Base-by-base conservation (phyloP, 208 protist genomes). In the Endotrypanum monterogeii region DNA sequence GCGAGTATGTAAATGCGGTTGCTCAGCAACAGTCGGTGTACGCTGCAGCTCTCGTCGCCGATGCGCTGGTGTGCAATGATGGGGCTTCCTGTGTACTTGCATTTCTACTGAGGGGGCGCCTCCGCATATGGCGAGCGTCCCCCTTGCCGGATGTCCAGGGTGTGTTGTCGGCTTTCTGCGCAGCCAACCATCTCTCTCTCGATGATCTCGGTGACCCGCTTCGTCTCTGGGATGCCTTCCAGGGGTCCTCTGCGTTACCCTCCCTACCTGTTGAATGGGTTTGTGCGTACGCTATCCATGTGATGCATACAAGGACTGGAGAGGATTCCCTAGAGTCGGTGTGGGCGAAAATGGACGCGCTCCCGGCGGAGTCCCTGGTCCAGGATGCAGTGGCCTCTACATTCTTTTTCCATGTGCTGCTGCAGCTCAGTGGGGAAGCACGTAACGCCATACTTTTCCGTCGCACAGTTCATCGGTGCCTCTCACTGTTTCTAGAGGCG, bases 1-100 rank as follows among this genome's bases (percentile, higher is more conserved):
- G 67, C 51, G 86, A 85, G 46, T 91, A 90, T 66, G 79, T 86
- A 30, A 68, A 67, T 28, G 67, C 76, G 28, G 71, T 86, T n/a
- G 65, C 50, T 1, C 61, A 83, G 55, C 60, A 83, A 39, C 78
- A 92, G 73, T 86, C 80, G n/a, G 71, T 78, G 51, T 52, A 52
- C 25, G 58, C 73, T 20, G 65, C 82, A 30, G 57, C 68, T 20
- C 18, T 57, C n/a, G 63, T 86, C 28, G 68, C 80, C 14, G 63
- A 74, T 28, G 78, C 57, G 23, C 41, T 90, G 14, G 56, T 78
- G 14, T 30, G 25, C 9, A 44, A 69, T 4, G 55, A 74, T 0
- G 65, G 68, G 7, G 41, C 69, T 4, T 74, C 76, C 18, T 88
- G 83, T 57, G 28, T 81, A 11, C 55, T 82, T 67, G 71, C 46